A percentile compares a stretch with the other conserved stretches of the same genome.
Evolutionary conservation across 208 protist genomes (phyloP).

Genomic region (Acanthamoeba rhysodes): DNA sequence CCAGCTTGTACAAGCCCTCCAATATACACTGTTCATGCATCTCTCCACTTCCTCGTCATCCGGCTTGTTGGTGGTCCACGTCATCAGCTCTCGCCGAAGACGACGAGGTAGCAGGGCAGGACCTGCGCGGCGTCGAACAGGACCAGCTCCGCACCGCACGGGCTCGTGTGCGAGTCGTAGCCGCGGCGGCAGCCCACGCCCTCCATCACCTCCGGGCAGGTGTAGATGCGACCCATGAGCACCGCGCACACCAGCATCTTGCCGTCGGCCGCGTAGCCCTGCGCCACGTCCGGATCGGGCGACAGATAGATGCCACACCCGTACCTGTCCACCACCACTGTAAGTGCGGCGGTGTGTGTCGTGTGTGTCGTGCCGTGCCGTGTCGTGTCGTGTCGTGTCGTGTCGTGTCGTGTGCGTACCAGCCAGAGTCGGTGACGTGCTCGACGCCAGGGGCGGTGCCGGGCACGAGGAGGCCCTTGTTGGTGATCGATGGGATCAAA

Average conservation of each 20-base stretch:
- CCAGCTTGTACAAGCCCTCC: too few relatives aligned
- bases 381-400: background rate
- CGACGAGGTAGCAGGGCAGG: constrained; percentile 64
- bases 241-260: constrained; percentile 76
- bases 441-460: constrained; percentile 57
- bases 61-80: too few relatives aligned
- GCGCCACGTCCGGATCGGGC: constrained; percentile 46
- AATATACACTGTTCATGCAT: too few relatives aligned
- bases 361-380: background rate
- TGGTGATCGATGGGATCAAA: constrained; percentile 62
- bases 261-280: constrained; percentile 47
- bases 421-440: constrained; percentile 69
- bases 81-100: background rate
- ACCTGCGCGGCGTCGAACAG: constrained; percentile 72
- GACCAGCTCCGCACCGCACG: constrained; percentile 43
- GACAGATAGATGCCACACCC: constrained; percentile 60
- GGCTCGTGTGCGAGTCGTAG: constrained; percentile 70
- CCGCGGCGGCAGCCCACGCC: constrained; percentile 2
- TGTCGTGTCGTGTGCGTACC: background rate
- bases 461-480: constrained; percentile 43
- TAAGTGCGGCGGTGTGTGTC: background rate
- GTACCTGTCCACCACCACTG: background rate
- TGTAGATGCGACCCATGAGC: constrained; percentile 58
- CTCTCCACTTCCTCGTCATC: too few relatives aligned
- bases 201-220: background rate